These are phyloP conservation scores for Rhodomyrtus psidioides DNA, from an alignment of 441 rosid genomes.

Conservation along the genomic window DNA sequence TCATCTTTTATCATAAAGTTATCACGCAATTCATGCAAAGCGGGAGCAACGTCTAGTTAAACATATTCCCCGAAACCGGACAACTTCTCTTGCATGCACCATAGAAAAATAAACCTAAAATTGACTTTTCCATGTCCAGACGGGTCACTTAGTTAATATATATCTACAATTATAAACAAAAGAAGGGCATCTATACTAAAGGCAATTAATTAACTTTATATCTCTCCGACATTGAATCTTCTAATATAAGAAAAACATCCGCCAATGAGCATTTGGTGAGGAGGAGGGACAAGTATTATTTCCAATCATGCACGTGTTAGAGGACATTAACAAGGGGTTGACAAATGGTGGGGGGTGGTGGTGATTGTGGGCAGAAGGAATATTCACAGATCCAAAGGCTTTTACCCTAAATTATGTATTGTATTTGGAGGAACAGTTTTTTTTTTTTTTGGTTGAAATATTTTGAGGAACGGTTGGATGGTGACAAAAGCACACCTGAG, in stretches of 20 bases:
- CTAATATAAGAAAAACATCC: background rate
- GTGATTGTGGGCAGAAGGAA: background rate
- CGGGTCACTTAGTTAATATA: background rate
- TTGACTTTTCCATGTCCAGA: background rate
- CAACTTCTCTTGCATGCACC: background rate
- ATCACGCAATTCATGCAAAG: background rate
- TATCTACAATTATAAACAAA: background rate
- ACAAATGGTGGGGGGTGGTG: background rate
- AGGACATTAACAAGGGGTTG: background rate
- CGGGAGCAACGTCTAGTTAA: background rate
- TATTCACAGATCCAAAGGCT: background rate
- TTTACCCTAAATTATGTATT: background rate
- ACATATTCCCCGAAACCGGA: background rate
- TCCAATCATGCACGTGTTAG: background rate
- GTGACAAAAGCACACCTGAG: background rate
- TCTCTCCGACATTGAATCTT: background rate
- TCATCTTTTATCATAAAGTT: background rate
- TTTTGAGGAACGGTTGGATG: background rate
- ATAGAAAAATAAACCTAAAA: background rate
- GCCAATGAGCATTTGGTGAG: background rate
- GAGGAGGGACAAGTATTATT: background rate
- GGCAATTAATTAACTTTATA: background rate
- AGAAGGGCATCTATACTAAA: background rate
- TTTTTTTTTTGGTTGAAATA: no score
- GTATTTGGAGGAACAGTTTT: background rate